Evolutionary conservation across 2,329 filamentous ascomycete species (phyloP).

Genomic region (Iodosphaeria phyllophila): DNA sequence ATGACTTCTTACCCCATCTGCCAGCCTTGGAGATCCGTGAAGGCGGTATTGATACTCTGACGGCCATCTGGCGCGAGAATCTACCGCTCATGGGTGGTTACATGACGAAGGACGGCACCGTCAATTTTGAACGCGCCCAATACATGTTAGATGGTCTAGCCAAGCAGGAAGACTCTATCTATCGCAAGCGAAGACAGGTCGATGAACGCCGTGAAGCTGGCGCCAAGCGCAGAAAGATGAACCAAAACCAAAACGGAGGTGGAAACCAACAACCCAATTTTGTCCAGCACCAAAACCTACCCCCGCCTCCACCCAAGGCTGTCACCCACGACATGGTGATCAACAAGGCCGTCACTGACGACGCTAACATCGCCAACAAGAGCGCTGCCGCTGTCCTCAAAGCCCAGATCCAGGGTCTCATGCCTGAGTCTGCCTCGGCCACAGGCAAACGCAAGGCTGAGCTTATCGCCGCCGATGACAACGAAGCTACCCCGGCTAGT

Average conservation of each 20-base stretch:
- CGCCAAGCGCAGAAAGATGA: conserved; percentile 58
- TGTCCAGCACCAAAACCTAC: no score
- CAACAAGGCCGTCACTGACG: conserved; percentile 46
- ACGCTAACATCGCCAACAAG: conserved; percentile 73
- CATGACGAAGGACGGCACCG: conserved; percentile 83
- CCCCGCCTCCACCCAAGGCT: conserved; percentile 31
- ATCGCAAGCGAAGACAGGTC: conserved; percentile 67
- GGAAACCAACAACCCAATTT: conserved; percentile 15
- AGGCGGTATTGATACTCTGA: conserved; percentile 89
- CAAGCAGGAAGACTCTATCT: conserved; percentile 86
- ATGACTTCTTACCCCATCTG: conserved; percentile 93
- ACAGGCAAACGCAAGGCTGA: conserved; percentile 65
- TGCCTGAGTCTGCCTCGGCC: conserved; percentile 23
- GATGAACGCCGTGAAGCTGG: conserved; percentile 72
- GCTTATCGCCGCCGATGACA: conserved; percentile 42
- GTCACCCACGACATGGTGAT: conserved; percentile 81
- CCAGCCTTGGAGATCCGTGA: conserved; percentile 96
- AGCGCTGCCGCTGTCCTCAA: conserved; percentile 83
- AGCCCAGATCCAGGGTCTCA: conserved; percentile 45
- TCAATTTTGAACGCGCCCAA: conserved; percentile 74
- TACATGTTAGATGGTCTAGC: conserved; percentile 75
- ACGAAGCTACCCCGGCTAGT: conserved; percentile 37
- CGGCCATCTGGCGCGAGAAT: conserved; percentile 93
- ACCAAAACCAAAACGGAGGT: conserved; percentile 27
- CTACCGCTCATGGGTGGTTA: conserved; percentile 85